Base-by-base conservation (phyloP, 176 grass and related monocot genomes). In the Zea luxurians region DNA sequence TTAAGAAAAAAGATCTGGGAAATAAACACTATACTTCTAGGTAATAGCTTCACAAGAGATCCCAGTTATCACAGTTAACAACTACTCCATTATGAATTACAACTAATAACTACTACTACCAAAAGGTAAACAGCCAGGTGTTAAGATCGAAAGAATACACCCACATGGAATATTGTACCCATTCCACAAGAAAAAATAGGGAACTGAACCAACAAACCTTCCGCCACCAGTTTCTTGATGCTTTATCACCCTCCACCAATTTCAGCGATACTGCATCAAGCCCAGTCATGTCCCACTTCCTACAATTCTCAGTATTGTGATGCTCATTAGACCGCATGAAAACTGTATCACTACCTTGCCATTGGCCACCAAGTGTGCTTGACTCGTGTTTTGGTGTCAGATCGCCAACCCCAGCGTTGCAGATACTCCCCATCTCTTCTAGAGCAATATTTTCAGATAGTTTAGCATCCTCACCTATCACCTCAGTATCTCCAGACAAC, bases 291-390 rank as follows among this genome's bases (percentile, higher is more conserved):
- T 89, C 82, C 91, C 91, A 97, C 70, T 21, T 82, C 79, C 83
- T 86, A 75, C 76, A 73, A 4, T 83, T 64, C 16, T 91, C 78
- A 66, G 82, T 88, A 79, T 68, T 90, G 27, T 37, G 45, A 65
- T 97, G 95, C 83, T 94, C 80, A 69, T 94, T 97, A 27, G 91
- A 97, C 53, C 45, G 81, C 91, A 97, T 94, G 74, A 97, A 97
- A 41, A 84, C 80, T 54, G 80, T 45, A 48, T 86, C 52, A 66
- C 73, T 87, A 70, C 95, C 95, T 90, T 97, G 89, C 95, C 95
- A 97, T 55, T 83, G 87, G 21, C 74, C 91, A 49, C 57, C 75
- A 78, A 97, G 90, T 58, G 66, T 82, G 68, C 82, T 92, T 0
- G 84, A 68, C 43, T 84, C 82, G 6, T 34, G 70, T 79, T 82